Evolutionary conservation across 768 basidiomycete species (phyloP), one percentile per base, ranked within the genome.

Genomic region (Fomitopsis serialis): DNA sequence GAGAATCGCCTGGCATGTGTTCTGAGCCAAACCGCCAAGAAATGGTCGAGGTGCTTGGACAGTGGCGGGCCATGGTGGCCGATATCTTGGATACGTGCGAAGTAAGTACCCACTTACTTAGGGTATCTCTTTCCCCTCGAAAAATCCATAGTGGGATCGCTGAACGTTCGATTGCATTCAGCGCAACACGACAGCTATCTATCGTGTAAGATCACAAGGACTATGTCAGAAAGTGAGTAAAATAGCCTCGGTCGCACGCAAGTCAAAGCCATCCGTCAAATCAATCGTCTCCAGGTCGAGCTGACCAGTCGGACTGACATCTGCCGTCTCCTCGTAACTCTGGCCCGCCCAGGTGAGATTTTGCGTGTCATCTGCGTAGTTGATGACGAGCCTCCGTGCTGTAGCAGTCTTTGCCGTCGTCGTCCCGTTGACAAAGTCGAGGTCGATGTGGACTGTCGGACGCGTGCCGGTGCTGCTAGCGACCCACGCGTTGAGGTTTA

Each of bases 401-500:
- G 40, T 50, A n/a, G 60, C 44, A 12, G 2, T 27, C 24, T 29
- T 45, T 7, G 48, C 42, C 36, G 44, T 48, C n/a, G 50, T 40
- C 42, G 45, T 40, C 6, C 37, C 37, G 37, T 40, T 40, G 15
- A 40, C 37, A 15, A 40, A 40, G 19, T 52, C 54, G 6, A 83
- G 58, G 58, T 74, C 60, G 43, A 82, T 59, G 61, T 79, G 79
- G 43, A 62, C 63, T 22, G 52, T 37, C 17, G 66, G 72, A 3
- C 64, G 59, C 1, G 61, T 66, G 17, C 83, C 72, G 3, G 59
- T 66, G 15, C 68, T 68, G 43, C 59, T 63, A 11, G 48, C 24
- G 17, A 66, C 58, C 61, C 62, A 86, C 4, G 83, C 79, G 25
- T 77, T 62, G 0, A 74, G 78, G 60, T 87, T 84, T 63, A 87